Conservation (phyloP, 768 basidiomycete genomes). For the Termitomyces sp. region DNA sequence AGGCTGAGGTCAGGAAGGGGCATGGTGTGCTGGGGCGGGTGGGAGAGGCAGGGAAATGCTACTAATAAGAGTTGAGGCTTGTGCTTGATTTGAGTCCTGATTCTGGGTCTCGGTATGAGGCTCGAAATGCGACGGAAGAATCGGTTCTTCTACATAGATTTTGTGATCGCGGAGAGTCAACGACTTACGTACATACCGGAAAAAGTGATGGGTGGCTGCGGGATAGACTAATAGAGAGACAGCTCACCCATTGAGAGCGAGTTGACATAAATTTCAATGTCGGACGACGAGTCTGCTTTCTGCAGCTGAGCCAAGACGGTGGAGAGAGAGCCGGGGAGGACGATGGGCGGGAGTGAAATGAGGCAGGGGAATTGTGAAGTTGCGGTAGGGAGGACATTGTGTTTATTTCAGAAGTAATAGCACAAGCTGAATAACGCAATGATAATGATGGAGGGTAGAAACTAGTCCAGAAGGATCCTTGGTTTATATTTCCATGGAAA, state of each 20-base stretch:
- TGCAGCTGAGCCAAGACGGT: constrained; percentile 6
- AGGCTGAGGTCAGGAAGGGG: constrained; percentile 23
- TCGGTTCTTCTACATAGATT: background rate
- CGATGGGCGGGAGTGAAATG: background rate
- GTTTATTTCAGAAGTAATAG: background rate
- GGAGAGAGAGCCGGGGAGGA: background rate
- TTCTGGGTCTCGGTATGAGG: background rate
- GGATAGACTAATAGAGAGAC: background rate
- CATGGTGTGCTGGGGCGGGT: constrained; percentile 26
- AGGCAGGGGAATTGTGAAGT: background rate
- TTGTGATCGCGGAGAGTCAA: background rate
- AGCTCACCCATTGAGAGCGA: constrained; percentile 26
- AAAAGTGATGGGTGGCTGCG: background rate
- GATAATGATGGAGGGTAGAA: background rate
- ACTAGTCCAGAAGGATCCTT: background rate
- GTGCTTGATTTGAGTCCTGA: background rate
- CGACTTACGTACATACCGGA: background rate
- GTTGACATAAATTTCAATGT: constrained; percentile 31
- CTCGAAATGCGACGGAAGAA: background rate
- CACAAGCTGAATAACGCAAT: background rate
- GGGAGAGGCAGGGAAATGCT: constrained; percentile 16
- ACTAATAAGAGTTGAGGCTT: background rate
- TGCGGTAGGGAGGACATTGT: background rate
- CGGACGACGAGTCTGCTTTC: constrained; percentile 15
- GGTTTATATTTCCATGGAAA: background rate